Conservation (phyloP, 495 filamentous ascomycete genomes). For the Melanomma pulvis-pyrius region DNA sequence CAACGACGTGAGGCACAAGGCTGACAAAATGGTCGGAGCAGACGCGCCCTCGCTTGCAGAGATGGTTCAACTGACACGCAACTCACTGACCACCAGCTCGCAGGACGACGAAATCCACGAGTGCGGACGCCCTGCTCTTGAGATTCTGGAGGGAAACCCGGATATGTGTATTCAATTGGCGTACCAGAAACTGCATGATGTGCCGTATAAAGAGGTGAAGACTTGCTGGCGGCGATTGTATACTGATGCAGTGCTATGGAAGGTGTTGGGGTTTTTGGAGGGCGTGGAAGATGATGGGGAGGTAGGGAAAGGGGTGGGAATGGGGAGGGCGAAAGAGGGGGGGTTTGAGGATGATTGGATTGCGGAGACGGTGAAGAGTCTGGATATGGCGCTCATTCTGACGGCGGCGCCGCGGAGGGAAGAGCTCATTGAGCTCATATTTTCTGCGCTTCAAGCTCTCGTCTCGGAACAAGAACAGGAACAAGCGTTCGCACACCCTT, state of each 20-base stretch:
- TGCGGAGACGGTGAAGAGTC: constrained; percentile 57
- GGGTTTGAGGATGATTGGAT: constrained; percentile 41
- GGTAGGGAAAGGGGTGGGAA: not conserved
- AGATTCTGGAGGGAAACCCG: constrained; percentile 46
- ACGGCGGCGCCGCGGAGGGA: constrained; percentile 71
- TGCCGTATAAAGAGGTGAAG: constrained; percentile 74
- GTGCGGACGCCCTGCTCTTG: constrained; percentile 44
- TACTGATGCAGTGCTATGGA: constrained; percentile 74
- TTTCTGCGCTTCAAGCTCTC: constrained; percentile 57
- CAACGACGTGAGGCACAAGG: not conserved
- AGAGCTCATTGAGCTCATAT: constrained; percentile 59
- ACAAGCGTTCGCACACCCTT: not conserved
- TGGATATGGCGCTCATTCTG: constrained; percentile 83
- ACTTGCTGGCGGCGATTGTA: constrained; percentile 75
- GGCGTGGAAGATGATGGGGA: not conserved
- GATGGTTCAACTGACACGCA: constrained; percentile 23
- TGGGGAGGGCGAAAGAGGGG: not conserved
- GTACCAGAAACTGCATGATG: constrained; percentile 70
- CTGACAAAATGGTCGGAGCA: not conserved
- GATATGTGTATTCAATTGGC: constrained; percentile 51
- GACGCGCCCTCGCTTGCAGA: constrained; percentile 12
- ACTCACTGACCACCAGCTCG: constrained; percentile 2
- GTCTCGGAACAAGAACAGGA: not conserved
- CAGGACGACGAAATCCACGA: constrained; percentile 48
- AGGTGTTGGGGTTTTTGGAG: constrained; percentile 49